Conservation (phyloP, 2,329 filamentous ascomycete genomes). For the Arthrobotrys sphaeroides region DNA sequence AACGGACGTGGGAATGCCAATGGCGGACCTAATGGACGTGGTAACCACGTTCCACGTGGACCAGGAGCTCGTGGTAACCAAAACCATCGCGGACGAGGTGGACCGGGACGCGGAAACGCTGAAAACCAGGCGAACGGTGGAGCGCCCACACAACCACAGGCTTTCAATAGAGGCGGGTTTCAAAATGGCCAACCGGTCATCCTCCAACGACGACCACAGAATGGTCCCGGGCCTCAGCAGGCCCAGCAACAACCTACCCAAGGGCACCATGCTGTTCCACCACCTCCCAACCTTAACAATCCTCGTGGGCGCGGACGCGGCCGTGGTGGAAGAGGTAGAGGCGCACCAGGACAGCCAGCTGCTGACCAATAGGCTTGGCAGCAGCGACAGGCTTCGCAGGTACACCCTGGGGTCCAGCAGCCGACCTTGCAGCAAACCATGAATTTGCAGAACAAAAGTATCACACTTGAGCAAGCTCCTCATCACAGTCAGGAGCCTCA, state of each 20-base stretch:
- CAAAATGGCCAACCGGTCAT: slow-evolving; percentile 46
- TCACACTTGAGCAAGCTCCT: background rate
- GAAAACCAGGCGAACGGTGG: slow-evolving; percentile 8
- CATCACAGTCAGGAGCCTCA: background rate
- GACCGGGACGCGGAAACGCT: slow-evolving; percentile 60
- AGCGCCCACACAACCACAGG: slow-evolving; percentile 29
- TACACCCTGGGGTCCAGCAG: background rate
- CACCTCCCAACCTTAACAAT: slow-evolving; percentile 33
- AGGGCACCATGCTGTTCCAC: slow-evolving; percentile 39
- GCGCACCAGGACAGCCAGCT: slow-evolving; percentile 23
- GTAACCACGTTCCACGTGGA: slow-evolving; percentile 17
- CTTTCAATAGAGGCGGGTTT: slow-evolving; percentile 20
- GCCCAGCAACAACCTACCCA: slow-evolving; percentile 28
- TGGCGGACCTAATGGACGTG: slow-evolving; percentile 25
- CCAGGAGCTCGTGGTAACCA: slow-evolving; percentile 8
- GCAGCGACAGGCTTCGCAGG: background rate
- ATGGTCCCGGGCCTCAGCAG: slow-evolving; percentile 33
- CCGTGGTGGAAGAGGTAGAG: slow-evolving; percentile 54
- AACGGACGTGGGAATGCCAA: slow-evolving; percentile 39
- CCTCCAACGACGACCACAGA: slow-evolving; percentile 41
- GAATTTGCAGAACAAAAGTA: background rate
- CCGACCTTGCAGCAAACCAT: background rate
- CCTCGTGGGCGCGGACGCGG: slow-evolving; percentile 47
- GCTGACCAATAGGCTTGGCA: slow-evolving; percentile 47
- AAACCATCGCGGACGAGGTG: slow-evolving; percentile 60